phyloP scores from a whole-genome alignment of 768 basidiomycete genomes.

The Boletus edulis region DNA sequence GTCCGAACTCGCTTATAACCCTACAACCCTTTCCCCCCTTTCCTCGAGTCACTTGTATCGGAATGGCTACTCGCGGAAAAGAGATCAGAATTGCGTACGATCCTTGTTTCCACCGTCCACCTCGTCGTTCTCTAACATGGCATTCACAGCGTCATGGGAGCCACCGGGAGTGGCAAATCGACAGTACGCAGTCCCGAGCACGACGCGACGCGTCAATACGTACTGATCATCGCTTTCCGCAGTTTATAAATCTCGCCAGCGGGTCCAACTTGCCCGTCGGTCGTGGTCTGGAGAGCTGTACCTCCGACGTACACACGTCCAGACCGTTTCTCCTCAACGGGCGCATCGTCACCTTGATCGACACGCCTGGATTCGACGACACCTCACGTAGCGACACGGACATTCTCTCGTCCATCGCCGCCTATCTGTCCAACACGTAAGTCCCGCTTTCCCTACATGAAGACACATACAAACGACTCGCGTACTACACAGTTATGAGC shows the following conservation, averaged over 20 bases:
- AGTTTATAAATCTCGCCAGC: slow-evolving; percentile 57
- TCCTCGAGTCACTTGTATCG: background rate
- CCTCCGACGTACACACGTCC: slow-evolving; percentile 42
- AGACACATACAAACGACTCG: background rate
- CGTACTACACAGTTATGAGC: slow-evolving; percentile 26
- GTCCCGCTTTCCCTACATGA: background rate
- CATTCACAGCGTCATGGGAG: slow-evolving; percentile 32
- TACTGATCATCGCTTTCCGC: slow-evolving; percentile 2
- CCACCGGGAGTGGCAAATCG: slow-evolving; percentile 38
- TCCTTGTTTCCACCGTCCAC: background rate
- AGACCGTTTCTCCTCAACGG: slow-evolving; percentile 46
- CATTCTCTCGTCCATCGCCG: slow-evolving; percentile 50
- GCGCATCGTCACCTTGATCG: slow-evolving; percentile 46
- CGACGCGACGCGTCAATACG: background rate
- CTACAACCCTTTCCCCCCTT: background rate
- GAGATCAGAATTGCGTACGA: slow-evolving; percentile 35
- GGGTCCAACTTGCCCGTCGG: slow-evolving; percentile 48
- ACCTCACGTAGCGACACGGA: slow-evolving; percentile 47
- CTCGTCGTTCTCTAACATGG: slow-evolving; percentile 2
- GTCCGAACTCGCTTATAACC: background rate
- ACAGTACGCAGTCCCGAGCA: slow-evolving; percentile 20
- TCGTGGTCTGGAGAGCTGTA: slow-evolving; percentile 48
- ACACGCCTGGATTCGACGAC: slow-evolving; percentile 65
- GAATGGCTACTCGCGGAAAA: slow-evolving; percentile 27
- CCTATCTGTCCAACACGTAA: slow-evolving; percentile 33